Percentiles rank a stretch among this genome's conserved stretches.
Evolutionary conservation across 352 stramenopile genomes (phyloP).

Genomic region (Salisapilia sapeloensis): DNA sequence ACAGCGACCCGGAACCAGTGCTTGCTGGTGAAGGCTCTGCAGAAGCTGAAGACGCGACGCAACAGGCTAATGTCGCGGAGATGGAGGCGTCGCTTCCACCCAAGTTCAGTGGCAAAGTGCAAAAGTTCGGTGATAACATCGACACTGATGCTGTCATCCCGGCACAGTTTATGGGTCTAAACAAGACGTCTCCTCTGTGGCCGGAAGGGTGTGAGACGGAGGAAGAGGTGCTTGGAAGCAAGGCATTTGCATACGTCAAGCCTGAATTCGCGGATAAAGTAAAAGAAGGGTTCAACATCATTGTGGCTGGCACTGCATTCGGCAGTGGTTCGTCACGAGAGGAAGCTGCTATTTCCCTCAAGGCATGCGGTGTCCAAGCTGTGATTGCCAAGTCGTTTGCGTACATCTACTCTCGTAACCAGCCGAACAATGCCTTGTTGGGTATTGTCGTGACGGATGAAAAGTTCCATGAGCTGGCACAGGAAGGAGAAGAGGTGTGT

Average conservation of each 20-base stretch:
- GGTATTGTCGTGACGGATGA: constrained; percentile 70
- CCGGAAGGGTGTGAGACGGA: constrained; percentile 60
- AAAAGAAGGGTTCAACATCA: constrained; percentile 59
- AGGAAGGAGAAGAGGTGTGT: constrained; percentile 42
- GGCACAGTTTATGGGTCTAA: constrained; percentile 68
- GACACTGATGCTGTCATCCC: constrained; percentile 71
- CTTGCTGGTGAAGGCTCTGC: constrained; percentile 10
- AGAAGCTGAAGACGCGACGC: constrained; percentile 18
- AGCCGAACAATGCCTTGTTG: constrained; percentile 69
- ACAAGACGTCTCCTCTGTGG: constrained; percentile 67
- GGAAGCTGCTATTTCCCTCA: constrained; percentile 64
- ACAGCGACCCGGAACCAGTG: constrained; percentile 22
- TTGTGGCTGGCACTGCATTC: constrained; percentile 57
- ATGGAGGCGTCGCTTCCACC: constrained; percentile 32
- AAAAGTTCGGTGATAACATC: constrained; percentile 64
- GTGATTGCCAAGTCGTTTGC: constrained; percentile 78
- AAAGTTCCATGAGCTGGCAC: constrained; percentile 55
- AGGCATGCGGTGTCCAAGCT: constrained; percentile 57
- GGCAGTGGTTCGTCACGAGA: constrained; percentile 64
- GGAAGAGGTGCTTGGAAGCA: constrained; percentile 55
- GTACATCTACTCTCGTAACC: constrained; percentile 76
- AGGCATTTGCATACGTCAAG: constrained; percentile 68
- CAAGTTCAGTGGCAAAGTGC: constrained; percentile 45
- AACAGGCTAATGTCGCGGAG: constrained; percentile 33
- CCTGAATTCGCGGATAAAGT: constrained; percentile 64